A percentile compares a stretch with the other conserved stretches of the same genome.
phyloP scores from a whole-genome alignment of 768 basidiomycete species.

The Gloeopeniophorella convolvens region DNA sequence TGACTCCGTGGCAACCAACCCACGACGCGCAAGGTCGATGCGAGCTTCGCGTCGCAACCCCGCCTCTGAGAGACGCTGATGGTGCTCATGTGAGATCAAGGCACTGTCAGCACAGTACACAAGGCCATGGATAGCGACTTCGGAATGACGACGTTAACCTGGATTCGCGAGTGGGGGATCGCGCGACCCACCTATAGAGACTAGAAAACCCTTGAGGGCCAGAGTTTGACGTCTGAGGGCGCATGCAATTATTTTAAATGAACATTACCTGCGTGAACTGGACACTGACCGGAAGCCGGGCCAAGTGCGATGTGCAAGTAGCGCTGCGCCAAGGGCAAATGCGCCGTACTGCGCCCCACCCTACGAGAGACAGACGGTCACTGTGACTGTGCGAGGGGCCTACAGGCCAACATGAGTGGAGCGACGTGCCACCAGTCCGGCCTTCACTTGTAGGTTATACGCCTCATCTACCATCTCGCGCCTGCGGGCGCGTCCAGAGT shows the following conservation, averaged over 20 bases:
- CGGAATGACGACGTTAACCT: slow-evolving; percentile 25
- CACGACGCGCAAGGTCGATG: slow-evolving; percentile 65
- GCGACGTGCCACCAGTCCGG: slow-evolving; percentile 33
- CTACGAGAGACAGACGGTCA: slow-evolving; percentile 37
- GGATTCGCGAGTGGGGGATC: not conserved
- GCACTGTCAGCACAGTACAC: slow-evolving; percentile 74
- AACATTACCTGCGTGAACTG: not conserved
- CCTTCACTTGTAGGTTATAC: slow-evolving; percentile 51
- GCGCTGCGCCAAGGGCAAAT: slow-evolving; percentile 52
- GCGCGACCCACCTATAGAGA: slow-evolving; percentile 54
- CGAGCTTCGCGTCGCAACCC: slow-evolving; percentile 65
- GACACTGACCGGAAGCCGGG: slow-evolving; percentile 56
- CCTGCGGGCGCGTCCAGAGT: slow-evolving; percentile 31
- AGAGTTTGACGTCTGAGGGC: slow-evolving; percentile 64
- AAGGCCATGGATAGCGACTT: slow-evolving; percentile 59
- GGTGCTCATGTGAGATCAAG: slow-evolving; percentile 61
- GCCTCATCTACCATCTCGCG: slow-evolving; percentile 53
- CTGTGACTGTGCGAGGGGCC: not conserved
- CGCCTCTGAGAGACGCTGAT: slow-evolving; percentile 61
- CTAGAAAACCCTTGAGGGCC: slow-evolving; percentile 73
- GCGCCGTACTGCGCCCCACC: slow-evolving; percentile 47
- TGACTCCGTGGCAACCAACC: slow-evolving; percentile 74
- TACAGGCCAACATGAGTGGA: not conserved
- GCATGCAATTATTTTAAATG: not conserved
- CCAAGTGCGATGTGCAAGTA: slow-evolving; percentile 65